Base-by-base conservation (phyloP, 2,329 filamentous ascomycete genomes). In the Aspergillaceae sp. region DNA sequence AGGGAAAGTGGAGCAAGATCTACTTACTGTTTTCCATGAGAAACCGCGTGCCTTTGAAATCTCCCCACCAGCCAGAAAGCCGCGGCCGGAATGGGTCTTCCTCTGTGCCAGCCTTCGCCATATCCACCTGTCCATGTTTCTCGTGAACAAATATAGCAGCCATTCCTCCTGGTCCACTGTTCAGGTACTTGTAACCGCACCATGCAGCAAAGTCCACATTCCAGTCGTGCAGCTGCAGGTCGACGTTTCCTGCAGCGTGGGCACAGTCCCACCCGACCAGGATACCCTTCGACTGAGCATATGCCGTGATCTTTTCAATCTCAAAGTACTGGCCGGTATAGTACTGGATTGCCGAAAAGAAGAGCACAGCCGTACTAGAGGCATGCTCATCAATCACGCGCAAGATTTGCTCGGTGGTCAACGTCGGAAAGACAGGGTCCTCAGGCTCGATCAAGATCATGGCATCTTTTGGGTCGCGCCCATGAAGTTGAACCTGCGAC, bases 171-270 rank as follows among this genome's bases (percentile, higher is more conserved):
- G 89, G 87, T 0, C 89, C 89, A 28, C 83, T 82, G 62, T 94
- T 94, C 63, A 94, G 78, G 70, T 95, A 95, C 70, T 95, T 95
- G 75, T 95, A 95, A 11, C 84, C 90, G 67, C 89, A 95, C 89
- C 89, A 95, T 45, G 79, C 86, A 10, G 90, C 89, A 58, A 94
- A 94, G 64, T 95, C 89, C 32, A 94, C 87, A 54, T 86, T 77
- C 89, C 89, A 95, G 56, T 91, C 86, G 65, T 94, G 88, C 19
- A 95, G 74, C 48, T 74, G 69, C 11, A 95, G 68, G 36, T 85
- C 81, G 2, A 94, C 86, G 60, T 95, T 95, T 30, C 89, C 89
- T 26, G 79, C 86, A 0, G 87, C 87, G 64, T 94, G 88, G 0
- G 89, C 89, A 28, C 92, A 80, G 62, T 94, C 89, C 88, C 88